These are phyloP conservation scores for Sideroxylon spinosum DNA, from an alignment of 179 eudicot genomes.

Conservation along the genomic window DNA sequence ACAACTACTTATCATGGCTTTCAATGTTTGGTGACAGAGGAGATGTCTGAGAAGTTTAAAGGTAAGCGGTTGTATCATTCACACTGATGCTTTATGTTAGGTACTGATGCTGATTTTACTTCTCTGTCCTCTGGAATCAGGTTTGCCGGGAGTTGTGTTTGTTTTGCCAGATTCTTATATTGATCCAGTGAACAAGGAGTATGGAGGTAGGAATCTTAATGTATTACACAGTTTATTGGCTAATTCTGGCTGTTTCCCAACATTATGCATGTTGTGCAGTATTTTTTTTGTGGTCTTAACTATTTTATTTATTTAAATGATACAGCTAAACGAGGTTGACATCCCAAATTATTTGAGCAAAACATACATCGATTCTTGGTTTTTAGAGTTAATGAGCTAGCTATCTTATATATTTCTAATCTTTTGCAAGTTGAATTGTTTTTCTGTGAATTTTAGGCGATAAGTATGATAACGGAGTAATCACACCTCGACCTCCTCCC, in stretches of 20 bases:
- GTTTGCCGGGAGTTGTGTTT: constrained; percentile 79
- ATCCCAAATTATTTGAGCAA: neutral
- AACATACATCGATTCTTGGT: neutral
- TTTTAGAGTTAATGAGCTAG: neutral
- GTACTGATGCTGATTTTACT: neutral
- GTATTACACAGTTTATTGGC: too few species aligned
- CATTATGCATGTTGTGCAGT: neutral
- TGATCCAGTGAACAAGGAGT: constrained; percentile 91
- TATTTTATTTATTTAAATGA: neutral
- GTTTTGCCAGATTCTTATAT: constrained; percentile 90
- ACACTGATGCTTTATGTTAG: neutral
- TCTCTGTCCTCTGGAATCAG: constrained; percentile 29
- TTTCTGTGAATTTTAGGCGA: constrained; percentile 53
- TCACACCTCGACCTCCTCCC: constrained; percentile 89
- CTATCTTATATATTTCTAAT: neutral
- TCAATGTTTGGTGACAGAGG: constrained; percentile 75
- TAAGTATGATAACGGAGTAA: constrained; percentile 83
- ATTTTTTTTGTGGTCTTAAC: neutral
- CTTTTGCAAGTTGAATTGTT: neutral
- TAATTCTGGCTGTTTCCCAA: neutral
- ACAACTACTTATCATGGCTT: constrained; percentile 87
- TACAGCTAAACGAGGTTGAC: neutral
- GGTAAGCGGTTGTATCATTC: constrained; percentile 30
- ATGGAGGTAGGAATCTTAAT: constrained; percentile 62
- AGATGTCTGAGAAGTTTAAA: constrained; percentile 64